A percentile compares a stretch with the other conserved stretches of the same genome.
These are phyloP conservation scores for Solanum pennellii DNA, from an alignment of 257 asterid species.

Conservation along the genomic window DNA sequence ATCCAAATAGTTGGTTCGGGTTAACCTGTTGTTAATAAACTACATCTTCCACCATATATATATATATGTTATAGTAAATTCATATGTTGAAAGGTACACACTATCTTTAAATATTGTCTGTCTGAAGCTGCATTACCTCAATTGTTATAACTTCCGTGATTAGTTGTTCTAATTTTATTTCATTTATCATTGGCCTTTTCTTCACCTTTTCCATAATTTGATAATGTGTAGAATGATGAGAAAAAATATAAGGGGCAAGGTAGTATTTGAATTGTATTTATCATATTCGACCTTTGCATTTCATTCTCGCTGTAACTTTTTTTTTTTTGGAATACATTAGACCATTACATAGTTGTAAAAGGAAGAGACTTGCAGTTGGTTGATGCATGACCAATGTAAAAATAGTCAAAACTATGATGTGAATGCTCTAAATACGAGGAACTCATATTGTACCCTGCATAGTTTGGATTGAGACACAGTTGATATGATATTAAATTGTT, in stretches of 20 bases:
- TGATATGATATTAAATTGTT: not conserved
- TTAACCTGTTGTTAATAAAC: not conserved
- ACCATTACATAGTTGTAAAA: not conserved
- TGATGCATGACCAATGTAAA: not conserved
- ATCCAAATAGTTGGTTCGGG: not conserved
- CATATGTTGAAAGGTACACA: not conserved
- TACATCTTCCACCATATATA: not conserved
- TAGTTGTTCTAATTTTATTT: not conserved
- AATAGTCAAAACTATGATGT: not conserved
- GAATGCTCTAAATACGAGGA: not conserved
- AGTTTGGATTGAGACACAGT: not conserved
- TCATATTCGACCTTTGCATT: not conserved
- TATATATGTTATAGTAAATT: not conserved
- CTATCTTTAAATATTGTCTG: not conserved
- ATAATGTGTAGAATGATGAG: not conserved
- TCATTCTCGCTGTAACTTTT: not conserved
- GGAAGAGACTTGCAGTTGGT: not conserved
- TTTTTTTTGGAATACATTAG: not conserved
- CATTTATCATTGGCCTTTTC: not conserved
- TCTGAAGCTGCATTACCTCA: accelerated
- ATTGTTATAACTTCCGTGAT: not conserved
- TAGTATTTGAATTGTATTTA: not conserved
- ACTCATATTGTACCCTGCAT: not conserved
- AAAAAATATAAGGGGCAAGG: not conserved
- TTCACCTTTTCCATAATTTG: not conserved